Evolutionary conservation across 148 eudicot genomes (phyloP).

Genomic region (Selenicereus undatus): DNA sequence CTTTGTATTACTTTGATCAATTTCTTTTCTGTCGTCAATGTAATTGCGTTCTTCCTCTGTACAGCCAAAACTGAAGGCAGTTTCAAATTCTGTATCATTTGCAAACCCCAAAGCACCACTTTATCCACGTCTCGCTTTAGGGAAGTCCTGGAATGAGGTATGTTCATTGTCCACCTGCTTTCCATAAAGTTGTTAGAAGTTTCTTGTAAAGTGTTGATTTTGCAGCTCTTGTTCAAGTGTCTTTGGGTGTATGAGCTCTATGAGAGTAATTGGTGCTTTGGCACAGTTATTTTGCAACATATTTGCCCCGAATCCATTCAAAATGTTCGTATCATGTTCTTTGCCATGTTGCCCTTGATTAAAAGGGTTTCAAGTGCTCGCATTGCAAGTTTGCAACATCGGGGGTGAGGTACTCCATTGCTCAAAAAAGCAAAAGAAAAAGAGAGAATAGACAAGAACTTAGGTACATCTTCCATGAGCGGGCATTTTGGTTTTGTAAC

Average conservation of each 20-base stretch:
- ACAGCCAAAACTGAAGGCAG: conserved; percentile 38
- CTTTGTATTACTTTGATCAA: not conserved
- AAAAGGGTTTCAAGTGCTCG: not conserved
- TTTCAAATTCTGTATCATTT: conserved; percentile 36
- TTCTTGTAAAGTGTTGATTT: not conserved
- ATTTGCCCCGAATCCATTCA: not conserved
- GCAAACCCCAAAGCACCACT: conserved; percentile 63
- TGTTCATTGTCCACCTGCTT: conserved; percentile 15
- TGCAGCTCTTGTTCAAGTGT: not conserved
- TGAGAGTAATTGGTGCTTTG: not conserved
- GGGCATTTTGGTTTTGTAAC: no score
- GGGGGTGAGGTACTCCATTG: no score
- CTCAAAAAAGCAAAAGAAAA: no score
- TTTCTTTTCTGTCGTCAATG: not conserved
- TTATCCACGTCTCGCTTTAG: conserved; percentile 80
- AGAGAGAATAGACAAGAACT: no score
- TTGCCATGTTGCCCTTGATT: not conserved
- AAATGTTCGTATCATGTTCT: not conserved
- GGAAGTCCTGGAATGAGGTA: conserved; percentile 81
- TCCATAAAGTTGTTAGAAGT: not conserved
- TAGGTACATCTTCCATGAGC: no score
- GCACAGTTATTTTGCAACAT: not conserved
- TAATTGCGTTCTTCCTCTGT: not conserved
- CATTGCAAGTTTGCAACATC: not conserved
- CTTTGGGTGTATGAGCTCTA: not conserved